phyloP scores from a whole-genome alignment of 768 basidiomycete species.

The Suillus tomentosus region DNA sequence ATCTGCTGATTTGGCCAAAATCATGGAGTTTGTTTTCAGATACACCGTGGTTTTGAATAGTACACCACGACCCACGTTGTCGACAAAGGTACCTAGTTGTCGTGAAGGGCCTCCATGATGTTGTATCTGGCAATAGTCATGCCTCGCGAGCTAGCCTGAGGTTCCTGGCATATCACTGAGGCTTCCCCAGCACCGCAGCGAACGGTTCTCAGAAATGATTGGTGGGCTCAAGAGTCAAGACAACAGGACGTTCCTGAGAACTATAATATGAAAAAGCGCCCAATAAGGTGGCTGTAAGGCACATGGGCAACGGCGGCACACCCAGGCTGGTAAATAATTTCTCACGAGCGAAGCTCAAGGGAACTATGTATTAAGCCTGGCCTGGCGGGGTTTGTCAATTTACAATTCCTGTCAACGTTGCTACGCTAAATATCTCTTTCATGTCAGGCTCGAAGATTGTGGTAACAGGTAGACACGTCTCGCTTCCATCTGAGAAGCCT shows the following conservation, averaged over 20 bases:
- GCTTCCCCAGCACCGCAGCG: not conserved
- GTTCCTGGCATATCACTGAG: not conserved
- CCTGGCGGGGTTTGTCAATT: not conserved
- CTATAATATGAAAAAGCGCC: not conserved
- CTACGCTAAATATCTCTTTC: not conserved
- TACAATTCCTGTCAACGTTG: not conserved
- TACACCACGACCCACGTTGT: not conserved
- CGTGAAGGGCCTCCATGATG: not conserved
- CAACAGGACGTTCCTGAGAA: not conserved
- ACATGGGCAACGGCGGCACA: not conserved
- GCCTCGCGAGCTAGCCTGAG: not conserved
- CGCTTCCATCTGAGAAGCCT: not conserved
- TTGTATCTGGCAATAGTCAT: not conserved
- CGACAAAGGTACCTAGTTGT: not conserved
- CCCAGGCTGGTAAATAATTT: not conserved
- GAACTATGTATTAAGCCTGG: not conserved
- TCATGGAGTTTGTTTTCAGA: not conserved
- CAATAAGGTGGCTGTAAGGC: not conserved
- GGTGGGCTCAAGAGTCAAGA: not conserved
- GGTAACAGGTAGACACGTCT: conserved; percentile 50
- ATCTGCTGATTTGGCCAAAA: not conserved
- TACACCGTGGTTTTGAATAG: not conserved
- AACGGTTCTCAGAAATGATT: not conserved
- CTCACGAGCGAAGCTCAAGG: not conserved
- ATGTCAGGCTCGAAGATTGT: conserved; percentile 43